Evolutionary conservation across 495 filamentous ascomycete genomes (phyloP).

Genomic region (Podospora didyma): DNA sequence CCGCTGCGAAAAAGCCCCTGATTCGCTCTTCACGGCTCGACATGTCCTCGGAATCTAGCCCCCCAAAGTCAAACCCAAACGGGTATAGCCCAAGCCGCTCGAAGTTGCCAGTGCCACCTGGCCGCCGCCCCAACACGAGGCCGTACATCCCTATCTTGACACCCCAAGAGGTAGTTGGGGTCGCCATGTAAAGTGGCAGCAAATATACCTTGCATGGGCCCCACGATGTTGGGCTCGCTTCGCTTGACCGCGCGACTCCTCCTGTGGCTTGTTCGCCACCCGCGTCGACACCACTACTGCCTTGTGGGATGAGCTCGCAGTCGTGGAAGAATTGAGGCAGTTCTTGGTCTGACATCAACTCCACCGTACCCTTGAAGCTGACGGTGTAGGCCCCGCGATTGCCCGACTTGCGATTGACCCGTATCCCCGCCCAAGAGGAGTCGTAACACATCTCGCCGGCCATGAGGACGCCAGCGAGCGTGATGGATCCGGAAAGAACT

Average conservation of each 20-base stretch:
- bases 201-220: slow-evolving; percentile 1
- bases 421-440: background rate
- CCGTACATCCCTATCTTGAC: background rate
- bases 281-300: background rate
- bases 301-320: background rate
- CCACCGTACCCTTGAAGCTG: slow-evolving; percentile 1
- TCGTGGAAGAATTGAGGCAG: slow-evolving; percentile 1
- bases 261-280: background rate
- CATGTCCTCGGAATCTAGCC: background rate
- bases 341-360: background rate
- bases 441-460: background rate
- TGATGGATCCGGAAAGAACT: background rate
- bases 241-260: background rate
- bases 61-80: slow-evolving; percentile 1
- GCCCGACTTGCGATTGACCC: slow-evolving; percentile 1
- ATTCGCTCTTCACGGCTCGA: background rate
- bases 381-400: slow-evolving; percentile 1
- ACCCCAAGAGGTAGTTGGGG: background rate
- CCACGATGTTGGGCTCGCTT: background rate
- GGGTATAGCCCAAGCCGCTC: background rate
- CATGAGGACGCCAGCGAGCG: background rate
- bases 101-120: background rate
- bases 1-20: background rate
- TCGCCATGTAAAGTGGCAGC: background rate
- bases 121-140: background rate